Percentiles rank a stretch among this genome's conserved stretches.
Conservation (phyloP, 225 moss, liverwort and hornwort genomes). For the Marchantia polymorpha region DNA sequence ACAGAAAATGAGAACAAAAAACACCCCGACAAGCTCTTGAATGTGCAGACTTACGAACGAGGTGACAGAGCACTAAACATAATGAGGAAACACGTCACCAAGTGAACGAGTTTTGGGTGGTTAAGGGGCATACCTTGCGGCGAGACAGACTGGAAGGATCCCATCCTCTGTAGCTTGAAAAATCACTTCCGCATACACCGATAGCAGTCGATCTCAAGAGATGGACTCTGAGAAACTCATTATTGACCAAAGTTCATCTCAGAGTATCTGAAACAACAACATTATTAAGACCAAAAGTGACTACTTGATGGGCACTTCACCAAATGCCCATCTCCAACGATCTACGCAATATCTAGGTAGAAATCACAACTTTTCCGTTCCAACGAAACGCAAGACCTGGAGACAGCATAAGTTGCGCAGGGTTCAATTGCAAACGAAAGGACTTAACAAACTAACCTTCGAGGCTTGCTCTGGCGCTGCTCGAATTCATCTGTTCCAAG, state of each 20-base stretch:
- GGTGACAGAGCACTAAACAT: background rate
- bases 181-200: slow-evolving; percentile 28
- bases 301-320: too few relatives aligned
- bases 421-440: too few relatives aligned
- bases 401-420: background rate
- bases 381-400: background rate
- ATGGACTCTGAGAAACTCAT: slow-evolving; percentile 16
- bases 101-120: background rate
- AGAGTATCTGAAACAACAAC: slow-evolving; percentile 67
- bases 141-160: slow-evolving; percentile 15
- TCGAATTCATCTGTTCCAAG: slow-evolving; percentile 91
- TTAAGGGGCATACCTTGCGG: slow-evolving; percentile 12
- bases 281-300: too few relatives aligned
- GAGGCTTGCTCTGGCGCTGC: slow-evolving; percentile 98
- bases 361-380: background rate
- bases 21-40: background rate
- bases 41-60: background rate
- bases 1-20: too few relatives aligned
- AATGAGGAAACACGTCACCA: background rate
- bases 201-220: slow-evolving; percentile 10
- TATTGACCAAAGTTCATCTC: slow-evolving; percentile 99
- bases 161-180: slow-evolving; percentile 33
- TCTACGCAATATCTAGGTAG: background rate
- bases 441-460: slow-evolving; percentile 51
- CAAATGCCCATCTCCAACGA: too few relatives aligned